phyloP scores from a whole-genome alignment of 2,329 filamentous ascomycete genomes.

The Epicoccum nigrum region DNA sequence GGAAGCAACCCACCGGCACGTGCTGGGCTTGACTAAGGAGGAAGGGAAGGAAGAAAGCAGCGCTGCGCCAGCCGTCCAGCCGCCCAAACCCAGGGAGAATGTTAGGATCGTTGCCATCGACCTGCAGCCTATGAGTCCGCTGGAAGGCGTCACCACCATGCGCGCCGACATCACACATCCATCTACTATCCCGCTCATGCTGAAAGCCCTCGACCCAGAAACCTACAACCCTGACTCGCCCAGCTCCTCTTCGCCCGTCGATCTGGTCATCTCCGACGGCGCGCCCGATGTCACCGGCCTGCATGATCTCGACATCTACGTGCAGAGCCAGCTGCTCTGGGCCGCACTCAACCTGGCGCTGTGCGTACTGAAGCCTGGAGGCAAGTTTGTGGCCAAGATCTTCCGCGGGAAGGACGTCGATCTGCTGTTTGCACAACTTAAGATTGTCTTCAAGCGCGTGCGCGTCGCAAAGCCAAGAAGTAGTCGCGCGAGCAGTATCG shows the following conservation, averaged over 20 bases:
- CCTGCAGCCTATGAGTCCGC: slow-evolving; percentile 90
- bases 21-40: slow-evolving; percentile 52
- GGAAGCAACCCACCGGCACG: slow-evolving; percentile 66
- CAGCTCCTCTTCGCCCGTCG: slow-evolving; percentile 75
- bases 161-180: slow-evolving; percentile 98
- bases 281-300: slow-evolving; percentile 96
- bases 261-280: slow-evolving; percentile 93
- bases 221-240: slow-evolving; percentile 49
- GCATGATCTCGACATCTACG: slow-evolving; percentile 97
- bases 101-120: slow-evolving; percentile 97
- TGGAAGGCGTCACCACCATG: slow-evolving; percentile 89
- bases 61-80: slow-evolving; percentile 24
- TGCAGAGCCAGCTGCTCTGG: slow-evolving; percentile 93
- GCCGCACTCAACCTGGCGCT: slow-evolving; percentile 91
- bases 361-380: slow-evolving; percentile 88
- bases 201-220: slow-evolving; percentile 80
- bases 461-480: slow-evolving; percentile 92
- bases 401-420: slow-evolving; percentile 96
- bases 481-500: slow-evolving; percentile 93
- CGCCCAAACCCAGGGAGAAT: slow-evolving; percentile 62
- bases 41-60: slow-evolving; percentile 7
- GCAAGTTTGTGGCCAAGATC: slow-evolving; percentile 97
- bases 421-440: slow-evolving; percentile 89
- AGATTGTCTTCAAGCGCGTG: slow-evolving; percentile 86
- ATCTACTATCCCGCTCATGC: slow-evolving; percentile 86